Percentiles rank a stretch among this genome's conserved stretches.
phyloP scores from a whole-genome alignment of 2,329 filamentous ascomycete species.

The Zymoseptoria brevis region DNA sequence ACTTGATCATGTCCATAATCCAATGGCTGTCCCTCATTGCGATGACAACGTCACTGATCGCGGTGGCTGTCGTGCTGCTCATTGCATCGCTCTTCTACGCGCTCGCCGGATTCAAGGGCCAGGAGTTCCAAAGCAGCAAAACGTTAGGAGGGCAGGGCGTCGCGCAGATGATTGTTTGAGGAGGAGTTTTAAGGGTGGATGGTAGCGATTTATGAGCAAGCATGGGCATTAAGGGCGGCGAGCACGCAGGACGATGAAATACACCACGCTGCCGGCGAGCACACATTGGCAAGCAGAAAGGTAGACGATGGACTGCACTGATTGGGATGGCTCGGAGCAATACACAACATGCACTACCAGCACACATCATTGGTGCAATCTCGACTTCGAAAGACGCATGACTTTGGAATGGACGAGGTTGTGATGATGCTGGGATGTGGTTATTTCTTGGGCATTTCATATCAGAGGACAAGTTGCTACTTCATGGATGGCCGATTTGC shows the following conservation, averaged over 20 bases:
- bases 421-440: background rate
- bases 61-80: slow-evolving; percentile 71
- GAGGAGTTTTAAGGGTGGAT: background rate
- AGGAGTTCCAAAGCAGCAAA: slow-evolving; percentile 87
- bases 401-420: background rate
- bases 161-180: slow-evolving; percentile 93
- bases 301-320: background rate
- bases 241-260: background rate
- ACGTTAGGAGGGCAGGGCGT: slow-evolving; percentile 88
- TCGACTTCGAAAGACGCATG: background rate
- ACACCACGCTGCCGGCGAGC: background rate
- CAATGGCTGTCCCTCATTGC: slow-evolving; percentile 75
- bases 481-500: background rate
- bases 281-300: background rate
- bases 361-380: background rate
- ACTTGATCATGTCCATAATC: slow-evolving; percentile 67
- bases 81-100: slow-evolving; percentile 74
- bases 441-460: background rate
- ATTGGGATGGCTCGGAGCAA: background rate
- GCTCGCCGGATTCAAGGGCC: slow-evolving; percentile 69
- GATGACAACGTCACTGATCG: slow-evolving; percentile 65
- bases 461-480: background rate
- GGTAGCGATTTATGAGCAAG: background rate
- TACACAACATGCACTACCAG: background rate
- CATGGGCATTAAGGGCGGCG: background rate